A percentile compares a stretch with the other conserved stretches of the same genome.
phyloP scores from a whole-genome alignment of 2,329 filamentous ascomycete genomes.

The Fusarium coicis region DNA sequence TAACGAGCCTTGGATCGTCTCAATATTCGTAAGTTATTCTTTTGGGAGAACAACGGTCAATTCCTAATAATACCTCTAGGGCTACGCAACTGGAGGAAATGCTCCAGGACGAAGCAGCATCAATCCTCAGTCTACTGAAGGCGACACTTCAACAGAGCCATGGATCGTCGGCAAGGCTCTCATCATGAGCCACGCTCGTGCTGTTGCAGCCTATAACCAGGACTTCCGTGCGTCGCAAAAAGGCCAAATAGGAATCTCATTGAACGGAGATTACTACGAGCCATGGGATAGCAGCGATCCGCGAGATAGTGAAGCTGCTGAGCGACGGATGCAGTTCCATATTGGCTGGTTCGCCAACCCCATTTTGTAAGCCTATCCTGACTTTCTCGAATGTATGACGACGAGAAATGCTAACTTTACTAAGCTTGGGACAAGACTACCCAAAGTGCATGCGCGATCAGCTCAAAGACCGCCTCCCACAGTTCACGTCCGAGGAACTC shows the following conservation, averaged over 20 bases:
- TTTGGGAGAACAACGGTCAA: fast-evolving
- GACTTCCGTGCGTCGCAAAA: slow-evolving; percentile 47
- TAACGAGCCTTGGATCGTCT: slow-evolving; percentile 54
- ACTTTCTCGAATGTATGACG: too few species aligned
- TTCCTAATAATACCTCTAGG: slow-evolving; percentile 13
- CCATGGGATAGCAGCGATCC: slow-evolving; percentile 47
- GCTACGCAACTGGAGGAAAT: slow-evolving; percentile 49
- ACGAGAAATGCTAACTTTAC: too few species aligned
- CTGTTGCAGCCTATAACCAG: slow-evolving; percentile 46
- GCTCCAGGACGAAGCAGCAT: slow-evolving; percentile 48
- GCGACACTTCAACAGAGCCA: slow-evolving; percentile 50
- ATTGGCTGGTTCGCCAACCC: slow-evolving; percentile 55
- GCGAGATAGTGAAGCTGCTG: slow-evolving; percentile 46
- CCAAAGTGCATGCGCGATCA: slow-evolving; percentile 51
- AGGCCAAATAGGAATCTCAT: slow-evolving; percentile 49
- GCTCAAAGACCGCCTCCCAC: slow-evolving; percentile 46
- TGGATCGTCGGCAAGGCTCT: slow-evolving; percentile 51
- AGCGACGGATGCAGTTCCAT: slow-evolving; percentile 51
- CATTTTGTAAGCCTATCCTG: slow-evolving; percentile 42
- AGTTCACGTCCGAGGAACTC: slow-evolving; percentile 45
- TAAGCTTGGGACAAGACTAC: slow-evolving; percentile 47
- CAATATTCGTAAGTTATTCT: slow-evolving; percentile 44
- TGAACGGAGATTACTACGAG: slow-evolving; percentile 54
- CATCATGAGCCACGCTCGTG: slow-evolving; percentile 51
- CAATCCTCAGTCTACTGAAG: slow-evolving; percentile 41